A percentile compares a stretch with the other conserved stretches of the same genome.
Evolutionary conservation across 495 filamentous ascomycete genomes (phyloP).

Genomic region (Aspergillus diversus): DNA sequence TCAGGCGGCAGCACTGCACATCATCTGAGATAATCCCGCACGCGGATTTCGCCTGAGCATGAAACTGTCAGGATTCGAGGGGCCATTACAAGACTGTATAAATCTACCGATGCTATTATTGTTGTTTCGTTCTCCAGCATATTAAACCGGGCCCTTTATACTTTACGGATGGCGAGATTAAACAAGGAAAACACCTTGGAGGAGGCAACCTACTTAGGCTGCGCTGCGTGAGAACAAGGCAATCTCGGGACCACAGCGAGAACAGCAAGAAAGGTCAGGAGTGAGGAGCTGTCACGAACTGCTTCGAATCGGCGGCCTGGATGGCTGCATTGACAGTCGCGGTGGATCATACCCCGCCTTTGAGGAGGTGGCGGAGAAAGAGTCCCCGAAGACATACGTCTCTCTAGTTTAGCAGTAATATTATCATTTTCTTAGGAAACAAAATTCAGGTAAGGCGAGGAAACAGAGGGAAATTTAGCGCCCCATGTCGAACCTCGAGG

Average conservation of each 20-base stretch:
- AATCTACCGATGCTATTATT: neutral
- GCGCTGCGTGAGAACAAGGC: conserved; percentile 8
- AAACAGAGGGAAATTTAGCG: neutral
- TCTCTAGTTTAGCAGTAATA: conserved; percentile 1
- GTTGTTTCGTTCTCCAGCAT: neutral
- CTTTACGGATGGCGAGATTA: neutral
- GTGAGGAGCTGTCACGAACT: neutral
- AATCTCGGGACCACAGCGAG: conserved; percentile 11
- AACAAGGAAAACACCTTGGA: conserved; percentile 14
- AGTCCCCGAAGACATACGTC: conserved; percentile 13
- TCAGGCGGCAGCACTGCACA: conserved; percentile 13
- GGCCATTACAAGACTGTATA: no score
- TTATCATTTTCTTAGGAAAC: conserved; percentile 19
- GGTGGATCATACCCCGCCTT: conserved; percentile 29
- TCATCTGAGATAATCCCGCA: conserved; percentile 17
- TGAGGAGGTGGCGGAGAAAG: conserved; percentile 30
- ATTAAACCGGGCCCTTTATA: neutral
- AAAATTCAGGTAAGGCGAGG: neutral
- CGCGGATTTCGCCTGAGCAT: neutral
- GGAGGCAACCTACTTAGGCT: conserved; percentile 16
- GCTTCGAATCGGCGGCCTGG: neutral
- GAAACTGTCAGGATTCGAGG: no score
- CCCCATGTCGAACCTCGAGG: neutral
- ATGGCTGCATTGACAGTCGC: conserved; percentile 13
- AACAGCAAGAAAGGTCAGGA: neutral